These are phyloP conservation scores for Yamadazyma phyllophila DNA, from an alignment of 805 yeast species.

Conservation along the genomic window DNA sequence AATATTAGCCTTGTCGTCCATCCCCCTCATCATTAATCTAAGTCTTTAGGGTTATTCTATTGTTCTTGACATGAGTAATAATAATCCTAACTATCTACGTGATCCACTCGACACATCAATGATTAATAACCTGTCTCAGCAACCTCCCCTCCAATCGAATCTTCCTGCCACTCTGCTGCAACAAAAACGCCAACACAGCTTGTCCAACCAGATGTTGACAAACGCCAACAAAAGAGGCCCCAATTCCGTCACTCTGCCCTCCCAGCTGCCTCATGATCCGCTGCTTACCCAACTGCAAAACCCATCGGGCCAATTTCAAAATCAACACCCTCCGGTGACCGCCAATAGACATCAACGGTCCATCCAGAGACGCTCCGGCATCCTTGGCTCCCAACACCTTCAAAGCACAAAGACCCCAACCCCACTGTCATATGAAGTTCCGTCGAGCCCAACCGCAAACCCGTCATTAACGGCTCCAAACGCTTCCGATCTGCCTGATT, in stretches of 20 bases:
- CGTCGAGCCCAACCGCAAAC: constrained; percentile 37
- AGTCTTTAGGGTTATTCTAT: constrained; percentile 6
- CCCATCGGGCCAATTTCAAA: constrained; percentile 13
- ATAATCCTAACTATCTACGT: constrained; percentile 17
- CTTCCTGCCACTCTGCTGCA: constrained; percentile 15
- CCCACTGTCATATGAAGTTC: constrained; percentile 41
- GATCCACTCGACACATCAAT: not conserved
- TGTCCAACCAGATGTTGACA: constrained; percentile 30
- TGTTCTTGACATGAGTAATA: constrained; percentile 13
- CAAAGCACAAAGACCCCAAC: constrained; percentile 34
- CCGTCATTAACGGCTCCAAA: constrained; percentile 25
- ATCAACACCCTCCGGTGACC: constrained; percentile 10
- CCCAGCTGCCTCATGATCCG: constrained; percentile 5
- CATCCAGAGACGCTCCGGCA: constrained; percentile 10
- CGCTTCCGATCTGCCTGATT: constrained; percentile 41
- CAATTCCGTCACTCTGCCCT: constrained; percentile 8
- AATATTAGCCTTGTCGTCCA: not conserved
- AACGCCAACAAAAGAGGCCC: constrained; percentile 37
- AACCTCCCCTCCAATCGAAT: not conserved
- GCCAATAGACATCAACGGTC: constrained; percentile 9
- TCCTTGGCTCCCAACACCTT: not conserved
- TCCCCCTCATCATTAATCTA: not conserved
- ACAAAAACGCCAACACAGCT: constrained; percentile 42
- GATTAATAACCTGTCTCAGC: constrained; percentile 1
- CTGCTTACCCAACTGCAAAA: constrained; percentile 12